Percentiles rank a stretch among this genome's conserved stretches.
Evolutionary conservation across 106 monocot species (phyloP).

Genomic region (Platanthera guangdongensis): DNA sequence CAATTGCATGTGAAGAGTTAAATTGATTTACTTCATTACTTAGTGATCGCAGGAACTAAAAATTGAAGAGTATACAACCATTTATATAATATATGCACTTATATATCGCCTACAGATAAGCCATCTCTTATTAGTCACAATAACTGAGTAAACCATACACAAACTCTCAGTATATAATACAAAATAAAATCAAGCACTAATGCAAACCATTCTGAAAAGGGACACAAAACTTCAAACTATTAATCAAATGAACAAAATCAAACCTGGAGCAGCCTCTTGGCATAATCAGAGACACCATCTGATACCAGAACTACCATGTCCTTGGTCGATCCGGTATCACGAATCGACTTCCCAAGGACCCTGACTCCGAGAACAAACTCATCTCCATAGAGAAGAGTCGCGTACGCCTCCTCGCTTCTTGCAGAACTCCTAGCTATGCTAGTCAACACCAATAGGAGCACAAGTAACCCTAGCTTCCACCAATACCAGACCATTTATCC

Average conservation of each 20-base stretch:
- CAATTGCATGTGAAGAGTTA: background rate
- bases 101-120: no score
- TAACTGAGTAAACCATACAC: background rate
- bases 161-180: background rate
- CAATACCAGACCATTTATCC: background rate
- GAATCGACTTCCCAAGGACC: constrained; percentile 86
- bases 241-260: background rate
- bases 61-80: background rate
- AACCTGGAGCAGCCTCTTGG: constrained; percentile 59
- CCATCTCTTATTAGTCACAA: background rate
- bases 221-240: background rate
- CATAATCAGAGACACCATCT: constrained; percentile 79
- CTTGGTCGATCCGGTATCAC: constrained; percentile 64
- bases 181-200: background rate
- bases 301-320: constrained; percentile 79
- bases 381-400: constrained; percentile 77
- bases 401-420: constrained; percentile 51
- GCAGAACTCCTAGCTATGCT: constrained; percentile 4
- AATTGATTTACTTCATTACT: background rate
- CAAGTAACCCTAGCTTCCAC: constrained; percentile 15
- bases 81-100: background rate
- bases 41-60: background rate
- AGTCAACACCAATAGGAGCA: constrained; percentile 6
- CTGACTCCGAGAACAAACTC: constrained; percentile 85
- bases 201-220: background rate